Conservation (phyloP, 805 yeast species). For the Wickerhamomyces ciferrii region DNA sequence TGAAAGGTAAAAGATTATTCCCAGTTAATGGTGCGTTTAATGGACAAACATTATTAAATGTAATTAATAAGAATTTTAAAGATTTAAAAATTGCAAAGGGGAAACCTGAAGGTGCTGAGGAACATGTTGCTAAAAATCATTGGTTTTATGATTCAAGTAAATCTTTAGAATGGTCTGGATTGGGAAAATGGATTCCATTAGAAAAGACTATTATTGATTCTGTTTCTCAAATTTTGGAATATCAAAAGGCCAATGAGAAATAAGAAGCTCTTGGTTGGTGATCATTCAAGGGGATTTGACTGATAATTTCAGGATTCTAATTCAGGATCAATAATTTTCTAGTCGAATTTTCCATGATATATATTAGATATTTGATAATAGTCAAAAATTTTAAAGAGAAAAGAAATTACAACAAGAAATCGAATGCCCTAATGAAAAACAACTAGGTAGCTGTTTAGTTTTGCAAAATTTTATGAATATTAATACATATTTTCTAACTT, state of each 20-base stretch:
- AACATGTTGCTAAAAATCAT: conserved; percentile 5
- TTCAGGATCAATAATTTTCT: too few relatives aligned
- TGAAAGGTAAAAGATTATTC: conserved; percentile 26
- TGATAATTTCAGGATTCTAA: too few relatives aligned
- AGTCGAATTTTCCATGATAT: too few relatives aligned
- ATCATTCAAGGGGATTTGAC: too few relatives aligned
- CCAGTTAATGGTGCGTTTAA: conserved; percentile 18
- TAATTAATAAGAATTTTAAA: conserved; percentile 31
- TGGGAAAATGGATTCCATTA: conserved; percentile 26
- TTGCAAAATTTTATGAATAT: too few relatives aligned
- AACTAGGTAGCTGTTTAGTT: too few relatives aligned
- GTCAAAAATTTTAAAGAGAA: too few relatives aligned
- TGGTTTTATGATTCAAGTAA: conserved; percentile 11
- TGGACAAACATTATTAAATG: conserved; percentile 18
- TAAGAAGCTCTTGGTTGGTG: too few relatives aligned
- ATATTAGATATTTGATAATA: too few relatives aligned
- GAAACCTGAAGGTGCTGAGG: conserved; percentile 24
- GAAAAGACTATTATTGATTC: conserved; percentile 39
- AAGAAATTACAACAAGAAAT: too few relatives aligned
- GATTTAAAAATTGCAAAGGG: conserved; percentile 38
- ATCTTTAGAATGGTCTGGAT: conserved; percentile 13
- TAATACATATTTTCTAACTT: too few relatives aligned
- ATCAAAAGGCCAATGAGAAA: conserved; percentile 2
- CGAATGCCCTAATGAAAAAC: too few relatives aligned
- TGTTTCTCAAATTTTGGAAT: conserved; percentile 27